Percentiles rank a stretch among this genome's conserved stretches.
Evolutionary conservation across 148 eudicot genomes (phyloP).

Genomic region (Heliosperma pusillum): DNA sequence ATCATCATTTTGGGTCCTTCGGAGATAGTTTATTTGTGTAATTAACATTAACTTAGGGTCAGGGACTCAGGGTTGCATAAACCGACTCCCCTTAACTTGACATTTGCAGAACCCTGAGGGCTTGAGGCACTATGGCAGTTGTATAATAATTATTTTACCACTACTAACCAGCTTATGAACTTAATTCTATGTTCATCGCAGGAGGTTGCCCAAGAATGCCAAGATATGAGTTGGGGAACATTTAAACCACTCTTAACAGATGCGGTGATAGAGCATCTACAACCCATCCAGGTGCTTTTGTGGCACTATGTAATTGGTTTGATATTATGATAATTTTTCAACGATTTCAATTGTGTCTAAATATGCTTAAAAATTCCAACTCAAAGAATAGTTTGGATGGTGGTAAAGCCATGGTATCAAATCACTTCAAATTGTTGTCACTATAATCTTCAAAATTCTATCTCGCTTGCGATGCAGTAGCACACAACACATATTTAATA

Average conservation of each 20-base stretch:
- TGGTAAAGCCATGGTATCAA: not conserved
- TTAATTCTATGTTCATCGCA: slow-evolving; percentile 23
- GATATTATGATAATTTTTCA: not conserved
- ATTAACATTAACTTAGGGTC: not conserved
- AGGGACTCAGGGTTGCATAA: not conserved
- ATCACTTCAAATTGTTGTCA: no score
- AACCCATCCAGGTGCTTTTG: slow-evolving; percentile 69
- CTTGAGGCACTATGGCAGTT: not conserved
- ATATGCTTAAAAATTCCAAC: not conserved
- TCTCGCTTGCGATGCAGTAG: no score
- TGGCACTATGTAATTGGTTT: not conserved
- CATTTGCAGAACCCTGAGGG: not conserved
- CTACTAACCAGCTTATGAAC: not conserved
- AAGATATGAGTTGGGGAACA: slow-evolving; percentile 85
- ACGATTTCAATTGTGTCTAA: not conserved
- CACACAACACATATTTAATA: no score
- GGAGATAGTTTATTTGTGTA: not conserved
- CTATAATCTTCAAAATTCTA: no score
- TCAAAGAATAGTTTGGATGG: not conserved
- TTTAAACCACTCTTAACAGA: slow-evolving; percentile 76
- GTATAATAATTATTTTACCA: not conserved
- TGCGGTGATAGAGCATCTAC: slow-evolving; percentile 81
- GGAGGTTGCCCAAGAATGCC: slow-evolving; percentile 91
- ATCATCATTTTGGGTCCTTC: not conserved
- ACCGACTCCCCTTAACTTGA: not conserved